These are phyloP conservation scores for Herpetospermum pedunculosum DNA, from an alignment of 306 rosid genomes.

Conservation along the genomic window DNA sequence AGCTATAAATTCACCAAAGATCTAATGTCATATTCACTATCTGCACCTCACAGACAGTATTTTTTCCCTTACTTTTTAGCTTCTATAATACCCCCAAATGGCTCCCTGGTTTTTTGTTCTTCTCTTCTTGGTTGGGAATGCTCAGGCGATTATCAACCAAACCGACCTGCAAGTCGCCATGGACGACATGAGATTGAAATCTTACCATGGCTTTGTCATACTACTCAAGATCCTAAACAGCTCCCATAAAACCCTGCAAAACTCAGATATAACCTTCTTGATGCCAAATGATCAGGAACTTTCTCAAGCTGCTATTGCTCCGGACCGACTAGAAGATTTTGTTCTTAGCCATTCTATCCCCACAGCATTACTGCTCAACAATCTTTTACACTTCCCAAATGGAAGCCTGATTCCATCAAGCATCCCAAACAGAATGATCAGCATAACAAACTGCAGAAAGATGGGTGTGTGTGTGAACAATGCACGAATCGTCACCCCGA, in stretches of 20 bases:
- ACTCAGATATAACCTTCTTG: conserved; percentile 32
- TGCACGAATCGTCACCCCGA: conserved; percentile 36
- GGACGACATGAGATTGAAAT: conserved; percentile 35
- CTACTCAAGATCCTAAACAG: conserved; percentile 41
- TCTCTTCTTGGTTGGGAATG: conserved; percentile 22
- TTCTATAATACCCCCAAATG: conserved; percentile 34
- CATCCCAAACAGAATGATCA: conserved; percentile 32
- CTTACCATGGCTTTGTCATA: conserved; percentile 51
- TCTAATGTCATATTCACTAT: neutral
- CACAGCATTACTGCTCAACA: conserved; percentile 27
- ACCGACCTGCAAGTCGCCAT: conserved; percentile 39
- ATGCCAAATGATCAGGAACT: conserved; percentile 41
- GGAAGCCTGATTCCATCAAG: conserved; percentile 50
- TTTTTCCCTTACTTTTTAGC: no score
- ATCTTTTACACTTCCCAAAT: conserved; percentile 35
- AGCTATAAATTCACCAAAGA: neutral
- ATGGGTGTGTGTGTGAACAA: conserved; percentile 34
- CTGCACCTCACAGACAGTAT: neutral
- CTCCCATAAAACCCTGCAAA: conserved; percentile 22
- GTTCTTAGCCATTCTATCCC: conserved; percentile 43
- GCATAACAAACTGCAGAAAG: conserved; percentile 28
- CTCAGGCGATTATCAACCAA: conserved; percentile 27
- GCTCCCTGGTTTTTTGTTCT: conserved; percentile 33
- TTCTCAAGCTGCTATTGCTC: conserved; percentile 27
- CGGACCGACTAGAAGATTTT: conserved; percentile 24